Percentiles rank a stretch among this genome's conserved stretches.
Conservation (phyloP, 2,329 filamentous ascomycete genomes). For the Diaporthe citriasiana region DNA sequence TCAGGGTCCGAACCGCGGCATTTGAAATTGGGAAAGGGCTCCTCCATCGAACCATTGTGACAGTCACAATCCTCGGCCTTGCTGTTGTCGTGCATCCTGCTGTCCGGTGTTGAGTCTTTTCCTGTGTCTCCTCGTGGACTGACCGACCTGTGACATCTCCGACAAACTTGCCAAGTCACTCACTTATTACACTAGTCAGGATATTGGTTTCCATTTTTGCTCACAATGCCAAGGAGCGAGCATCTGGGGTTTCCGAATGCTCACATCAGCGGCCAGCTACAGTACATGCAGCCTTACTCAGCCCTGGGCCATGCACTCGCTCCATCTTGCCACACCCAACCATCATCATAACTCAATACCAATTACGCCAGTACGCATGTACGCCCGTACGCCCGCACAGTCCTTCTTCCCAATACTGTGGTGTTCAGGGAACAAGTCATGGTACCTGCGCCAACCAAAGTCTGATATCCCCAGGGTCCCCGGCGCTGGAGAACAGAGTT, state of each 20-base stretch:
- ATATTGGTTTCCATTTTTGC: background rate
- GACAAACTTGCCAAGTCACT: background rate
- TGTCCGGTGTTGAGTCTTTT: background rate
- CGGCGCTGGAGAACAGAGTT: conserved; percentile 3
- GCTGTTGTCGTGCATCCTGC: conserved; percentile 4
- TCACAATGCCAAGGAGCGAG: background rate
- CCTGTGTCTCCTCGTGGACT: background rate
- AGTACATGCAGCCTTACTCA: conserved; percentile 3
- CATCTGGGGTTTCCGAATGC: background rate
- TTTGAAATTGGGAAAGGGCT: conserved; percentile 5
- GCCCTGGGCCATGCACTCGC: background rate
- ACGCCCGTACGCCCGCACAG: background rate
- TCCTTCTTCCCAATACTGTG: background rate
- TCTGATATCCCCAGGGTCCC: background rate
- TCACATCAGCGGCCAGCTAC: conserved; percentile 7
- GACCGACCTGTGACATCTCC: conserved; percentile 1
- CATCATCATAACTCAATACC: background rate
- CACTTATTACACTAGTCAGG: background rate
- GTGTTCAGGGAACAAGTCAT: background rate
- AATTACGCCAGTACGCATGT: background rate
- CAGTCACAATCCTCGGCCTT: background rate
- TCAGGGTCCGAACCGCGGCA: conserved; percentile 20
- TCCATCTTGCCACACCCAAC: background rate
- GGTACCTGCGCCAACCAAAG: conserved; percentile 1
- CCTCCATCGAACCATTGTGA: conserved; percentile 31